Base-by-base conservation (phyloP, 129 eudicot genomes). In the Lactuca sativa region DNA sequence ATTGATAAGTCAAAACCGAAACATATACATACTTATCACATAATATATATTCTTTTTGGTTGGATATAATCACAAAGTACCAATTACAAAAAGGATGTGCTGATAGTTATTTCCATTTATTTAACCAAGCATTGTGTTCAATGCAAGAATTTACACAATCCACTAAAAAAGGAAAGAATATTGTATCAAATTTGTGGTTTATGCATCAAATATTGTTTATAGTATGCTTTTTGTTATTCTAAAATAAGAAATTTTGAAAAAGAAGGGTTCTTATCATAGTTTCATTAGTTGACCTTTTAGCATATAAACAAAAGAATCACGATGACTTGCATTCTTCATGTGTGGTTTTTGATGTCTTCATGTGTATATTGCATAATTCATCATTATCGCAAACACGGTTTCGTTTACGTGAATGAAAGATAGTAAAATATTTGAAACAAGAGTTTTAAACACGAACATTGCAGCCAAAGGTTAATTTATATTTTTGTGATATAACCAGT, bases 251-350 rank as follows among this genome's bases (percentile, higher is more conserved):
- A 75, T 59, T 41, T 75, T 51, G 56, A 51, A 61, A 75, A 76
- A 56, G 68, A 71, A 61, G 49, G 76, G 68, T 21, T 71, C 52
- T 33, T 71, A 59, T 59, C 6, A 44, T 25, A 32, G 30, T 37
- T 76, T 63, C 15, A 51, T 53, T 51, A 59, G 67, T 43, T 37
- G 59, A 66, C 67, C 44, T 34, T 76, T 60, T 68, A 52, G 61
- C 75, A 16, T 76, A 59, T 67, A 75, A 49, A 68, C 62, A 53
- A 75, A 76, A 68, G 80, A 76, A 76, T 76, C 80, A 62, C 52
- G 64, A 68, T 15, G 67, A 62, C 51, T 62, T 9, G n/a, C 67
- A 62, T 76, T 63, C 37, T 11, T 75, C 34, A 8, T 49, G 75
- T 48, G 70, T 52, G 51, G 36, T 48, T 48, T 60, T 76, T 76